Evolutionary conservation across 163 green algal species (phyloP), one percentile per base, ranked within the genome.

Genomic region (Picocystis sp.): DNA sequence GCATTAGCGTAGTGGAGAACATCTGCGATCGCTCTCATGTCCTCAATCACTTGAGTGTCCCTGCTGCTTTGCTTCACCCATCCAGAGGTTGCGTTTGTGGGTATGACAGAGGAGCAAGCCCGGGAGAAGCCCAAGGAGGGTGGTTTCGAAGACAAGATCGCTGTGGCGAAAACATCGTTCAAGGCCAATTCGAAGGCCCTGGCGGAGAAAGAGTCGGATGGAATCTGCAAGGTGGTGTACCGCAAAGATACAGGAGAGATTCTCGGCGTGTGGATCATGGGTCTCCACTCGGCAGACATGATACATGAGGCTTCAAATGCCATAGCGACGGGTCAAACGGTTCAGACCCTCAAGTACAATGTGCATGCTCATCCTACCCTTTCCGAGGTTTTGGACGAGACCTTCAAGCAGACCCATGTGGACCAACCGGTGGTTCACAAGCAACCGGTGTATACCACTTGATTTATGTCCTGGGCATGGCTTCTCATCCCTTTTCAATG

Each of bases 271-370:
- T 84, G 94, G 75, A 94, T 99, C 74, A 84, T 97, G 53, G 89
- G 90, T 35, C 74, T 99, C 50, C 90, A 99, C 63, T 81, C 87
- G 8, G 87, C 90, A 13, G 90, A 99, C 67, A 82, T 97, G 53
- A 97, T 99, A 69, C 90, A 99, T 67, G 90, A 99, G 71, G 87
- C 85, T 25, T 95, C 83, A 51, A 97, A 97, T 65, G 90, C 90
- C 46, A 85, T 99, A 25, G 79, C 83, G 25, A 90, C 71, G 11
- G 68, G 71, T 15, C 78, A 93, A 72, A 91, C 68, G 3, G 74
- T 96, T 21, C 53, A 87, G 71, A 76, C 76, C 69, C 81, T 98
- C 72, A 93, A 93, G 76, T 98, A 96, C 74, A 84, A 81, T 52
- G 91, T 98, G 54, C 91, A 99, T 61, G 85, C 90, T 9, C 90